Base-by-base conservation (phyloP, 805 yeast genomes). In the Teunomyces tritomae region DNA sequence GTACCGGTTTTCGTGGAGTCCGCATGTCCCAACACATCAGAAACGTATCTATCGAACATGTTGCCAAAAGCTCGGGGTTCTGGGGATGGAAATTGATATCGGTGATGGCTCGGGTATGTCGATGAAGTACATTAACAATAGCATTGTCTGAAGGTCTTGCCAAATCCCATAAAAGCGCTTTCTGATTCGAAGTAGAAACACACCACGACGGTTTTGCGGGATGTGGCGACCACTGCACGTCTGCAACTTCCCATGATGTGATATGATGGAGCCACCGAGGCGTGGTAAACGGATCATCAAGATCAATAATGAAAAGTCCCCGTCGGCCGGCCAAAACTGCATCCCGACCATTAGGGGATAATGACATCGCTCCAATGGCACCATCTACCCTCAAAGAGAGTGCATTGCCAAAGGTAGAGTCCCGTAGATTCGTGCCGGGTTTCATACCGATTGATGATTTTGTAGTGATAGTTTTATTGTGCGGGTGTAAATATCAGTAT, bases 231-330 rank as follows among this genome's bases (percentile, higher is more conserved):
- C 99, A 94, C 65, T 94, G 98, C 1, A 92, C 97, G 63, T 92
- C 97, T 0, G 99, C 97, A 3, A 94, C 99, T 64, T 94, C 98
- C 98, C 98, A 94, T 0, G 96, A 83, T 0, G 97, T 92, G 30
- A 83, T 76, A 61, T 94, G 97, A 47, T 84, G 95, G 11, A 94
- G 77, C 91, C 95, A 89, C 49, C 99, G 73, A 0, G 99, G 99
- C 0, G 96, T 90, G 0, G 92, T 82, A 66, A 89, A 92, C 0
- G 98, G 99, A 63, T 94, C 97, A 59, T 92, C 96, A 36, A 94
- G 67, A 67, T 94, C 98, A n/a, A 92, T 84, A 33, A 94, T 83
- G 63, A 84, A 87, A 10, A 94, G 73, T 0, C 99, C 99, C 47
- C 84, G 76, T 44, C 76, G 62, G 55, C 88, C 91, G 0, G 98